Conservation (phyloP, 306 rosid genomes). For the Dalbergia cultrata region DNA sequence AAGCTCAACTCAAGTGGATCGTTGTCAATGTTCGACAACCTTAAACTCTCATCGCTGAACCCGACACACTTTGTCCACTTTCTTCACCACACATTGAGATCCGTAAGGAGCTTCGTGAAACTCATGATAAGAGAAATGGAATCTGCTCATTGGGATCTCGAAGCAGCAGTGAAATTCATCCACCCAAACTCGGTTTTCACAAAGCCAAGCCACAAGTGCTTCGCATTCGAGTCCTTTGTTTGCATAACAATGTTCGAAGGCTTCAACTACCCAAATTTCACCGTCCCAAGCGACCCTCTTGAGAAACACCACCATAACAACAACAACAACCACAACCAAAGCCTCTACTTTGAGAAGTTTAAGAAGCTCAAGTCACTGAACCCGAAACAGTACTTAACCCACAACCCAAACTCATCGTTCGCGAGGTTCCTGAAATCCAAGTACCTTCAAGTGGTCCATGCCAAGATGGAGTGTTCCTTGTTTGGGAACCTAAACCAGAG, state of each 20-base stretch:
- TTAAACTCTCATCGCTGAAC: constrained; percentile 50
- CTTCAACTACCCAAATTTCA: constrained; percentile 65
- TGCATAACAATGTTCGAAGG: constrained; percentile 81
- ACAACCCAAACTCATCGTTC: constrained; percentile 67
- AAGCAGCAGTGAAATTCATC: constrained; percentile 70
- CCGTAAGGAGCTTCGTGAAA: constrained; percentile 68
- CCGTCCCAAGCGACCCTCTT: constrained; percentile 41
- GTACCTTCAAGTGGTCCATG: constrained; percentile 78
- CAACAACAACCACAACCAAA: constrained; percentile 13
- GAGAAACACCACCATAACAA: constrained; percentile 32
- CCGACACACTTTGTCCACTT: constrained; percentile 70
- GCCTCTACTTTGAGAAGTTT: constrained; percentile 68
- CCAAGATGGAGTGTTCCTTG: constrained; percentile 95
- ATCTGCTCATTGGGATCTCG: constrained; percentile 86
- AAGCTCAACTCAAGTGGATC: constrained; percentile 74
- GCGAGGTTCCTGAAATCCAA: constrained; percentile 67
- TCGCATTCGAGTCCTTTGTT: constrained; percentile 81
- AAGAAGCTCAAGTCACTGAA: constrained; percentile 61
- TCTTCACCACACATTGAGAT: constrained; percentile 62
- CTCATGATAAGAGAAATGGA: constrained; percentile 82
- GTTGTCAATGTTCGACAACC: constrained; percentile 64
- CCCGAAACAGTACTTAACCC: constrained; percentile 56
- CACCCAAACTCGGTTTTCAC: constrained; percentile 67
- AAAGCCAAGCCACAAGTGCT: constrained; percentile 60
- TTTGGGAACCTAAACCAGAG: constrained; percentile 90